Conservation (phyloP, 2,329 filamentous ascomycete genomes). For the Neoscytalidium dimidiatum region DNA sequence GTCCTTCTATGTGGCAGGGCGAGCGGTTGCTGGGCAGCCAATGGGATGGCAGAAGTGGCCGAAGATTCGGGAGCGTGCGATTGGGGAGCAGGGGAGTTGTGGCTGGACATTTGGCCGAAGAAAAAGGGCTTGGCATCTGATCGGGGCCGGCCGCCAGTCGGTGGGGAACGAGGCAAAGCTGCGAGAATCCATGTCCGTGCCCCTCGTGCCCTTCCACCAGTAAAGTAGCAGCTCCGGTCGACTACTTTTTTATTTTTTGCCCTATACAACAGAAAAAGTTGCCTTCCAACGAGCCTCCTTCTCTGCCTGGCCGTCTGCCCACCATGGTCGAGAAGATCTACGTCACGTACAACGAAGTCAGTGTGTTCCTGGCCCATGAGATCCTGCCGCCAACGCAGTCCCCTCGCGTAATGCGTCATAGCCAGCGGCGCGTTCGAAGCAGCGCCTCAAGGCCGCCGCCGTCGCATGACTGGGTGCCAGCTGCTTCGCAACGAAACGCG, state of each 20-base stretch:
- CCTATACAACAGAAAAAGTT: constrained; percentile 4
- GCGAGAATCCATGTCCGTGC: constrained; percentile 18
- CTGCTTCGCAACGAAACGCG: background rate
- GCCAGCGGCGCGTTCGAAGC: background rate
- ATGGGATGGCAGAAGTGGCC: background rate
- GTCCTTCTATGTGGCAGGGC: background rate
- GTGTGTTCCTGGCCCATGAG: background rate
- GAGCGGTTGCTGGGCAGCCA: background rate
- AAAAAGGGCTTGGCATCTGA: background rate
- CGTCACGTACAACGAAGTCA: constrained; percentile 46
- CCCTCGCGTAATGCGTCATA: background rate
- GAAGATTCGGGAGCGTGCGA: background rate
- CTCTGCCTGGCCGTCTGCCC: background rate
- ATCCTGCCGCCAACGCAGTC: background rate
- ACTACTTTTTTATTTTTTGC: constrained; percentile 13
- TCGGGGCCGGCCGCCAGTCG: constrained; percentile 2
- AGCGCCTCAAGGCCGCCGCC: background rate
- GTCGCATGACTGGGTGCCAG: background rate
- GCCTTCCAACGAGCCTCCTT: background rate
- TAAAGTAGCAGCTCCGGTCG: constrained; percentile 8
- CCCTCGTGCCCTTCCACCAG: constrained; percentile 12
- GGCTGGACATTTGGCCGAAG: background rate
- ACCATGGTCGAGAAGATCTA: constrained; percentile 45
- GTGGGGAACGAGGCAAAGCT: background rate
- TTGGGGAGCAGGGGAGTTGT: too few species aligned